Conservation (phyloP, 306 rosid genomes). For the Quercus bicolor region DNA sequence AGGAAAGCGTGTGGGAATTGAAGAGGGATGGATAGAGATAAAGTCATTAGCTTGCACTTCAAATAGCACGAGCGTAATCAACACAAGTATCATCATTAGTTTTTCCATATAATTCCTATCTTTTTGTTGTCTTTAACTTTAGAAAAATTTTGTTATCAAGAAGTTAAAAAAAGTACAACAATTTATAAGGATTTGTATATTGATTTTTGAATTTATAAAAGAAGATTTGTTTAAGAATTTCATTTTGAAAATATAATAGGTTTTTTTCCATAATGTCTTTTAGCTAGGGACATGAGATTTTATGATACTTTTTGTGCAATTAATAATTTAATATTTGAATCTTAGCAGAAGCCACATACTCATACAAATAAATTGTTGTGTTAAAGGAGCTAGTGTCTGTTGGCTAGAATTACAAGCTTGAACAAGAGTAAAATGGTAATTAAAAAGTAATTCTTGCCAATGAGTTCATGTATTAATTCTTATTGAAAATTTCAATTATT, state of each 20-base stretch:
- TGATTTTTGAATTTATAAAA: neutral
- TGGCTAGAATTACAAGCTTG: too few relatives aligned
- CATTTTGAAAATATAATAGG: too few relatives aligned
- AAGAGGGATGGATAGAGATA: neutral
- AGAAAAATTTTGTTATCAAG: neutral
- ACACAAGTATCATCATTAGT: neutral
- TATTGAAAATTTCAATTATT: too few relatives aligned
- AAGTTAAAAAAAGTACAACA: neutral
- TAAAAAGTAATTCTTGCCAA: too few relatives aligned
- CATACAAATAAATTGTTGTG: too few relatives aligned
- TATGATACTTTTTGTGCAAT: too few relatives aligned
- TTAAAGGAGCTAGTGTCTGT: too few relatives aligned
- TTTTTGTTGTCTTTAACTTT: neutral
- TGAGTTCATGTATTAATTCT: too few relatives aligned
- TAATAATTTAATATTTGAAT: neutral
- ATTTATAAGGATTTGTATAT: neutral
- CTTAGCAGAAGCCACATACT: neutral
- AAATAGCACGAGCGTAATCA: neutral
- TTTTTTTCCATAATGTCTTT: neutral
- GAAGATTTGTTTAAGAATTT: neutral
- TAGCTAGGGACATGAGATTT: neutral
- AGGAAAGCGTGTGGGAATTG: neutral
- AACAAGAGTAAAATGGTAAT: too few relatives aligned
- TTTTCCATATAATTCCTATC: neutral
- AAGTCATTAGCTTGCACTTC: neutral